Evolutionary conservation across 2,329 filamentous ascomycete genomes (phyloP).

Genomic region (Ambrosiella beaveri): DNA sequence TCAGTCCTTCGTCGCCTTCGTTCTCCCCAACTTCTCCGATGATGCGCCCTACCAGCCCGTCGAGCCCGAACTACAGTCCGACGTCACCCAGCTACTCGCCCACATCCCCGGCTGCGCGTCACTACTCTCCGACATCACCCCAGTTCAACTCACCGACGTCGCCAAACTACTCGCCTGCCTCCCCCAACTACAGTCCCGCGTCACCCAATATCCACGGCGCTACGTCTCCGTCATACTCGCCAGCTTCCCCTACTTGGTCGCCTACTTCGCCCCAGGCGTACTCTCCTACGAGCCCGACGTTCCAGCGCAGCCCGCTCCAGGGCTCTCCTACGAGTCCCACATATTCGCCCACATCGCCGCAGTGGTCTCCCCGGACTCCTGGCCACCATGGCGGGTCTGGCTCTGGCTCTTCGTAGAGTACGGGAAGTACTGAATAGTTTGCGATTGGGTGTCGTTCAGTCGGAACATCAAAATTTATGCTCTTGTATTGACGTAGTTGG

Average conservation of each 20-base stretch:
- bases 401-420: constrained; percentile 24
- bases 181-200: constrained; percentile 55
- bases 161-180: constrained; percentile 53
- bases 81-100: constrained; percentile 50
- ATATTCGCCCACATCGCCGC: constrained; percentile 49
- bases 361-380: constrained; percentile 29
- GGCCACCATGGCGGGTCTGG: constrained; percentile 20
- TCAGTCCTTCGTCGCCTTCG: constrained; percentile 45
- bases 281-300: constrained; percentile 45
- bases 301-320: constrained; percentile 35
- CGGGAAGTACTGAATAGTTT: constrained; percentile 5
- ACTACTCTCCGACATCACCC: constrained; percentile 57
- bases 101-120: constrained; percentile 38
- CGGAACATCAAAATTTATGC: constrained; percentile 9
- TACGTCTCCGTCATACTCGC: constrained; percentile 45
- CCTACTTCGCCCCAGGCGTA: constrained; percentile 52
- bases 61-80: constrained; percentile 45
- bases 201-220: constrained; percentile 37
- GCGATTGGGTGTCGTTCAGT: not conserved
- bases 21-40: constrained; percentile 47
- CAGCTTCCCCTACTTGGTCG: constrained; percentile 61
- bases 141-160: constrained; percentile 61
- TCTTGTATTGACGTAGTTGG: not conserved
- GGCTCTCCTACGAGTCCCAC: constrained; percentile 50
- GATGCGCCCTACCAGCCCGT: constrained; percentile 35